Conservation (phyloP, 345 rosid genomes). For the Erysimum cheiranthoides region DNA sequence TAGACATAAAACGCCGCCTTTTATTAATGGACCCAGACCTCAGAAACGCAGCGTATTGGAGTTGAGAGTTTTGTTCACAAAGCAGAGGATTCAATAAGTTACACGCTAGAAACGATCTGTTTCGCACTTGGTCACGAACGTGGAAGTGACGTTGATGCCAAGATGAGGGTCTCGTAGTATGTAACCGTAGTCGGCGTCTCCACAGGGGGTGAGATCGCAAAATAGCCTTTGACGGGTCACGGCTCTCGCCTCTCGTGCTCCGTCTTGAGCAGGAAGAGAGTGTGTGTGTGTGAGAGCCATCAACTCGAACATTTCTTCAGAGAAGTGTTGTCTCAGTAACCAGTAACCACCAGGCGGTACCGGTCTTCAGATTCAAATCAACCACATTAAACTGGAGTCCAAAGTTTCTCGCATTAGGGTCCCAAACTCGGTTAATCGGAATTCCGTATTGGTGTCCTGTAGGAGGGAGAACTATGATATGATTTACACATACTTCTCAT, state of each 20-base stretch:
- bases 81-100: not conserved
- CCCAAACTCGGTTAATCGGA: not conserved
- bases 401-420: not conserved
- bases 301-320: not conserved
- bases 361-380: not conserved
- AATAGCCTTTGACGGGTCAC: not conserved
- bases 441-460: not conserved
- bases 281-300: not conserved
- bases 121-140: not conserved
- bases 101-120: not conserved
- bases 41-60: not conserved
- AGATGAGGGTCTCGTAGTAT: not conserved
- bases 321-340: not conserved
- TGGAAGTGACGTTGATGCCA: conserved; percentile 1
- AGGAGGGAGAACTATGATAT: not conserved
- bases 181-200: not conserved
- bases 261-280: not conserved
- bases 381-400: not conserved
- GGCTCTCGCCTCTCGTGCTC: not conserved
- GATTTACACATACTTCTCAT: too few relatives aligned
- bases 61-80: too few relatives aligned
- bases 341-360: conserved; percentile 2
- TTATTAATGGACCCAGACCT: not conserved
- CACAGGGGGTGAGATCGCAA: not conserved
- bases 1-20: not conserved